phyloP scores from a whole-genome alignment of 768 basidiomycete species.

The Pleurotus ostreatus region DNA sequence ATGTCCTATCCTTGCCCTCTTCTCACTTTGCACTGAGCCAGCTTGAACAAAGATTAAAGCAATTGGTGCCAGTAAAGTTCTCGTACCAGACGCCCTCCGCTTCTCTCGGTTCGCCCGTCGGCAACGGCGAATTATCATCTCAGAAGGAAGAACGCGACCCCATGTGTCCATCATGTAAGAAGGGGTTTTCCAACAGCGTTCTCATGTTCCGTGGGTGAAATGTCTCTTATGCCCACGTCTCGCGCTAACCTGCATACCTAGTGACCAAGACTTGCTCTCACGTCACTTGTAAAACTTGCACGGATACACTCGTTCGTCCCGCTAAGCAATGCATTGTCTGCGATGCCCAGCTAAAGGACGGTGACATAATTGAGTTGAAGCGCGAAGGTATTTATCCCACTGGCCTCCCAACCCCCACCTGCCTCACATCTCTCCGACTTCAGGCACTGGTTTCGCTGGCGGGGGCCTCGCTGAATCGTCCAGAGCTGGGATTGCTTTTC shows the following conservation, averaged over 20 bases:
- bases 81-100: slow-evolving; percentile 44
- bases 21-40: not conserved
- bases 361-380: slow-evolving; percentile 78
- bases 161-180: slow-evolving; percentile 89
- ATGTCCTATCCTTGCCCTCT: slow-evolving; percentile 24
- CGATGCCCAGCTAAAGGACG: slow-evolving; percentile 58
- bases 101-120: slow-evolving; percentile 33
- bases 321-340: slow-evolving; percentile 85
- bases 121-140: slow-evolving; percentile 28
- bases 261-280: slow-evolving; percentile 88
- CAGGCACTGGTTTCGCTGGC: slow-evolving; percentile 91
- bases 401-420: not conserved
- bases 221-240: not conserved
- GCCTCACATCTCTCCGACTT: not conserved
- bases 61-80: slow-evolving; percentile 78
- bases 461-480: slow-evolving; percentile 92
- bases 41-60: slow-evolving; percentile 61
- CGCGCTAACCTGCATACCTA: slow-evolving; percentile 20
- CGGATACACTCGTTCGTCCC: slow-evolving; percentile 79
- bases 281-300: slow-evolving; percentile 88
- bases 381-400: slow-evolving; percentile 67
- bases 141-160: slow-evolving; percentile 56
- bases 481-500: slow-evolving; percentile 78
- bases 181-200: slow-evolving; percentile 73
- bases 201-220: slow-evolving; percentile 58